These are phyloP conservation scores for Saccharomycopsis sp. DNA, from an alignment of 805 yeast genomes.

Conservation along the genomic window DNA sequence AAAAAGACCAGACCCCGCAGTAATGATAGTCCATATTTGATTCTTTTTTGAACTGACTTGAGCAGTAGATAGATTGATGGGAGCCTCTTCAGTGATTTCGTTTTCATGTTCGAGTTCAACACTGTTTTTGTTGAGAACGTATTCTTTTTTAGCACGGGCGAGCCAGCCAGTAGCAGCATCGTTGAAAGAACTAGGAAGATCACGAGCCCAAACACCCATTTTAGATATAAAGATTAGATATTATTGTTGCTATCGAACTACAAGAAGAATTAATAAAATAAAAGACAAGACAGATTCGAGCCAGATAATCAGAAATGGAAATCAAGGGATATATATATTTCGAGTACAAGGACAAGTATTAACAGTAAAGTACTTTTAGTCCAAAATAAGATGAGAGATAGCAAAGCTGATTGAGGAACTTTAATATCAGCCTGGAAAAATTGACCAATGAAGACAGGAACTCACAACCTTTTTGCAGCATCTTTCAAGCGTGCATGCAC, in stretches of 20 bases:
- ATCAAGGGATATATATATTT: neutral
- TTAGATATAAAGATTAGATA: neutral
- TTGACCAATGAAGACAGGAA: no score
- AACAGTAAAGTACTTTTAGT: no score
- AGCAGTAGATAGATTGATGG: slow-evolving; percentile 12
- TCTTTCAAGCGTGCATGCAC: neutral
- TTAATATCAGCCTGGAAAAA: no score
- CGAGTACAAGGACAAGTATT: no score
- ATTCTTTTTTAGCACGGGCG: slow-evolving; percentile 36
- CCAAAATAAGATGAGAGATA: no score
- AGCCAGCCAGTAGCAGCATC: slow-evolving; percentile 38
- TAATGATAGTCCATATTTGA: slow-evolving; percentile 59
- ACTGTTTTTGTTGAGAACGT: slow-evolving; percentile 32
- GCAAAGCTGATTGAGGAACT: no score
- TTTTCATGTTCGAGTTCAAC: slow-evolving; percentile 24
- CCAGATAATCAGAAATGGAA: neutral
- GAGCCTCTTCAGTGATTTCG: slow-evolving; percentile 25
- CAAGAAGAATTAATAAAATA: no score
- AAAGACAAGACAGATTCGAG: neutral
- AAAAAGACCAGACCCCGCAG: slow-evolving; percentile 89
- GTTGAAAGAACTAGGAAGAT: slow-evolving; percentile 38
- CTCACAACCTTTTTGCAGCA: neutral
- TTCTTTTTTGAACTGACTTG: slow-evolving; percentile 21
- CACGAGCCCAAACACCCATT: slow-evolving; percentile 34
- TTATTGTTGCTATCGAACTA: no score